Evolutionary conservation across 768 basidiomycete species (phyloP).

Genomic region (Amanita molliuscula): DNA sequence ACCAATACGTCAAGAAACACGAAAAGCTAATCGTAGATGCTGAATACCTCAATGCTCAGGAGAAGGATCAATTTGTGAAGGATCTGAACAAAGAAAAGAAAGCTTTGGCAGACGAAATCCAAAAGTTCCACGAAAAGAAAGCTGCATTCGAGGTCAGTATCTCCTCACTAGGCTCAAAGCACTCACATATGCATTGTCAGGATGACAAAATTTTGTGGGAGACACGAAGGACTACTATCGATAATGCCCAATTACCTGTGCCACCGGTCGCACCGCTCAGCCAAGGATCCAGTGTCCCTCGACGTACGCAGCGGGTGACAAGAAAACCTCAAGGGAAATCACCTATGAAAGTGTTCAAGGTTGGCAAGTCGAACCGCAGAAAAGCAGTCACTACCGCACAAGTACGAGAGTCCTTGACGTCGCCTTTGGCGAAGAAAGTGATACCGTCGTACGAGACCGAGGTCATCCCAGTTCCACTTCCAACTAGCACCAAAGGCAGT

Average conservation of each 20-base stretch:
- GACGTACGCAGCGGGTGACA: conserved; percentile 12
- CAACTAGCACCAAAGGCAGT: conserved; percentile 9
- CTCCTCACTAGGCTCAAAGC: background rate
- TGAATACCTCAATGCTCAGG: conserved; percentile 33
- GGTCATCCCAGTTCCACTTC: conserved; percentile 23
- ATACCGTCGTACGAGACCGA: conserved; percentile 32
- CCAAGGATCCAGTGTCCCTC: conserved; percentile 6
- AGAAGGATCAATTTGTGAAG: conserved; percentile 30
- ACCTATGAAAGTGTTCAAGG: conserved; percentile 26
- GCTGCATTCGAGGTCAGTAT: conserved; percentile 50
- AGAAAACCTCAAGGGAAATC: conserved; percentile 19
- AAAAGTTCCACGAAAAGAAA: conserved; percentile 55
- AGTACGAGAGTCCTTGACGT: conserved; percentile 16
- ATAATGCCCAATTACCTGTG: background rate
- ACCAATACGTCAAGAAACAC: conserved; percentile 1
- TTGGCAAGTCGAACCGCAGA: conserved; percentile 36
- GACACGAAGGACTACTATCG: conserved; percentile 37
- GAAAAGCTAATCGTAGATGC: background rate
- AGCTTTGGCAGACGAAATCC: conserved; percentile 53
- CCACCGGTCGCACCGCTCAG: background rate
- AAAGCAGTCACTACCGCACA: conserved; percentile 18
- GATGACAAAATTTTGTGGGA: conserved; percentile 75
- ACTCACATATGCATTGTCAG: conserved; percentile 25
- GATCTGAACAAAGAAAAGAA: conserved; percentile 58
- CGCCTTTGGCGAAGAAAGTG: conserved; percentile 23